Conservation (phyloP, 2,329 filamentous ascomycete genomes). For the Venturia carpophila region DNA sequence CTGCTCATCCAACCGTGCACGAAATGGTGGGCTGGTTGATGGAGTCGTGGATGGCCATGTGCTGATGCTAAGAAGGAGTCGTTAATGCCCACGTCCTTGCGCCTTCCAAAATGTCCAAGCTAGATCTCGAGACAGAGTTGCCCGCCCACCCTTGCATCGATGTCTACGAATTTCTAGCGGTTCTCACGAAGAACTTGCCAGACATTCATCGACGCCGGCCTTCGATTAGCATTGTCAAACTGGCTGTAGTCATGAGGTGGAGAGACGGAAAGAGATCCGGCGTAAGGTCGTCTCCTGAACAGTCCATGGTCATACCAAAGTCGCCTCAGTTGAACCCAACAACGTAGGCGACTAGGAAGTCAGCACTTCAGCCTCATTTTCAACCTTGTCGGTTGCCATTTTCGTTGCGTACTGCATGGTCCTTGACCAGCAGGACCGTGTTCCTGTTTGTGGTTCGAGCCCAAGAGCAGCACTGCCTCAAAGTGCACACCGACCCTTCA, state of each 20-base stretch:
- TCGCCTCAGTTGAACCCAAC: neutral
- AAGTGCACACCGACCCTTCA: neutral
- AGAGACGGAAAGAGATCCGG: neutral
- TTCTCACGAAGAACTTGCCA: neutral
- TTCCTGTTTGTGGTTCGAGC: neutral
- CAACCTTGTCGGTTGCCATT: neutral
- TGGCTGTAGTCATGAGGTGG: neutral
- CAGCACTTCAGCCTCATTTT: constrained; percentile 4
- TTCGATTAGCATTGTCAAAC: neutral
- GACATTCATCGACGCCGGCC: neutral
- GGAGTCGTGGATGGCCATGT: neutral
- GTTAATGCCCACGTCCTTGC: neutral
- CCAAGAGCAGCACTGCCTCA: neutral
- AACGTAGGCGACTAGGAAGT: neutral
- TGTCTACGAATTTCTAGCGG: neutral
- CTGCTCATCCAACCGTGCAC: neutral
- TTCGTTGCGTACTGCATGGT: neutral
- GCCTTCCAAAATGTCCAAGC: neutral
- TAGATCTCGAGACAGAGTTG: too few relatives aligned
- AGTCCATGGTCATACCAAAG: neutral
- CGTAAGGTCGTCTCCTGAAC: neutral
- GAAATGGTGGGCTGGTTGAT: neutral
- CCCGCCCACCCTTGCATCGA: neutral
- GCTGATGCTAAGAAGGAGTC: neutral
- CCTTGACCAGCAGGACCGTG: neutral